phyloP scores from a whole-genome alignment of 257 asterid genomes.

The Euphrasia confusa region DNA sequence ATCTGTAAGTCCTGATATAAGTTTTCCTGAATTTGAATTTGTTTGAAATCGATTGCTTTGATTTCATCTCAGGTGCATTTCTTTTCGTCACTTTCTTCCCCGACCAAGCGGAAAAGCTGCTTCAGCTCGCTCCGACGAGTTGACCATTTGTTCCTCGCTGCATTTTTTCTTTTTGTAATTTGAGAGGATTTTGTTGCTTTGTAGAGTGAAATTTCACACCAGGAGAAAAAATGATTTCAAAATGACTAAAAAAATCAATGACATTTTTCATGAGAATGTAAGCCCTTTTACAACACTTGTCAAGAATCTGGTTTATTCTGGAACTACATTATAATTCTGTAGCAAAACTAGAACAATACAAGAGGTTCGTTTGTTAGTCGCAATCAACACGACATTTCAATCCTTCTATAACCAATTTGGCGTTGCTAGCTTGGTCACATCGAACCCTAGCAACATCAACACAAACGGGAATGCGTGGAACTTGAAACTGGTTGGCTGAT shows the following conservation, averaged over 20 bases:
- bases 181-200: too few relatives aligned
- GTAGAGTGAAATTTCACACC: too few relatives aligned
- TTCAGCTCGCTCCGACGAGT: constrained; percentile 51
- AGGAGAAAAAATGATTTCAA: constrained; percentile 1
- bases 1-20: constrained; percentile 49
- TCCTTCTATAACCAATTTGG: neutral
- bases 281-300: neutral
- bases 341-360: constrained; percentile 23
- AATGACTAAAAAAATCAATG: constrained; percentile 6
- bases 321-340: constrained; percentile 17
- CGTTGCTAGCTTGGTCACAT: constrained; percentile 19
- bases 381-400: constrained; percentile 12
- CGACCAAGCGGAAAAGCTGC: constrained; percentile 79
- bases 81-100: constrained; percentile 88
- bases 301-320: constrained; percentile 21
- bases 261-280: neutral
- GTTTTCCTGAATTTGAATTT: neutral
- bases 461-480: constrained; percentile 27
- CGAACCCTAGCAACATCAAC: constrained; percentile 16
- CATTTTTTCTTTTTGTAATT: neutral
- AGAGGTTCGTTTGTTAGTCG: constrained; percentile 8
- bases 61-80: constrained; percentile 56
- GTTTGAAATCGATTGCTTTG: neutral
- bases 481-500: constrained; percentile 13
- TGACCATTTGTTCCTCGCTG: constrained; percentile 25